Base-by-base conservation (phyloP, 1,139 yeast genomes). In the Tardiomyces digboiensis region DNA sequence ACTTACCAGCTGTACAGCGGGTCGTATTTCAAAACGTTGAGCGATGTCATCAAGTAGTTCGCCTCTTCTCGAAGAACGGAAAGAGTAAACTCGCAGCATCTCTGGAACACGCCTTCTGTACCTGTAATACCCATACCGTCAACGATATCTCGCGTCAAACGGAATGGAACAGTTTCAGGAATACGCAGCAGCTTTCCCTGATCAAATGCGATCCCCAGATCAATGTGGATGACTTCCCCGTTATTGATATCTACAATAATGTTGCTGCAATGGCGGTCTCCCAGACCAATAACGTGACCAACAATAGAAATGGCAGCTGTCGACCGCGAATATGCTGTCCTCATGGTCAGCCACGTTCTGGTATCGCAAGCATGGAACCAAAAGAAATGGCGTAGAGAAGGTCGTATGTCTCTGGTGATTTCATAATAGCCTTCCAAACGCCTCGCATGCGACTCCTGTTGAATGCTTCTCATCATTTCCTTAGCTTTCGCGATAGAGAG, bases 151-250 rank as follows among this genome's bases (percentile, higher is more conserved):
- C 96, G 66, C 0, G 97, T 87, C 38, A 93, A 67, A 52, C 99
- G 67, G 60, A 93, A 93, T 1, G 99, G 98, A 2, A 93, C 95
- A 0, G 85, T 75, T 56, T 93, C 99, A 0, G 99, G 98, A 16
- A 89, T 75, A 0, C 93, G 83, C 40, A 93, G 67, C 14, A 80
- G 64, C 54, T 77, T 81, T 0, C 98, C 98, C 57, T 83, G 70
- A 58, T 93, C 98, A 66, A 93, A 93, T 0, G 97, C 94, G 44
- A 91, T 91, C 0, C 98, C 99, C 29, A 93, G 68, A 61, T 93
- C 99, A 55, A 93, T 93, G 61, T 93, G 98, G 22, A 93, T 80
- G 0, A 96, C 95, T 53, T 89, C 97, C 0, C 98, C 98, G 0
- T 85, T 74, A 14, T 59, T 59, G 43, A 72, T 70, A 59, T 93